Evolutionary conservation across 139 green algal genomes (phyloP).

Genomic region (Chara braunii): DNA sequence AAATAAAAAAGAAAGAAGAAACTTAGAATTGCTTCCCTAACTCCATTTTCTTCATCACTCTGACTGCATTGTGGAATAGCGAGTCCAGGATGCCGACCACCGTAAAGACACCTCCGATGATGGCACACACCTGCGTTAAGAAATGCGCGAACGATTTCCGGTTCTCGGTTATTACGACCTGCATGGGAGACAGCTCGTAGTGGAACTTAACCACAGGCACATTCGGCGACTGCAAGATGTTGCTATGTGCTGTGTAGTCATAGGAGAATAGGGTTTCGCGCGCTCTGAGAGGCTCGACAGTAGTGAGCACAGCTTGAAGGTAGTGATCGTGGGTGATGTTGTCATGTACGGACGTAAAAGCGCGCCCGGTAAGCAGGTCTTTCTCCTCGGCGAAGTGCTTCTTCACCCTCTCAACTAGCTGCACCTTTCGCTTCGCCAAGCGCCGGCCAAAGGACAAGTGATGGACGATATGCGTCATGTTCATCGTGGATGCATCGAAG

Average conservation of each 20-base stretch:
- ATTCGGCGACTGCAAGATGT: conserved; percentile 23
- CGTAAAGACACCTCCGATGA: conserved; percentile 51
- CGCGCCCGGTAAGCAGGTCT: background rate
- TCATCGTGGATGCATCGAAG: conserved; percentile 40
- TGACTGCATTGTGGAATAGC: conserved; percentile 27
- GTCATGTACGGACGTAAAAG: conserved; percentile 32
- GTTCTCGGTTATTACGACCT: conserved; percentile 44
- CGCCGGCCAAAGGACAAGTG: conserved; percentile 44
- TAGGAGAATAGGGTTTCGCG: conserved; percentile 19
- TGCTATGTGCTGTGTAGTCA: conserved; percentile 45
- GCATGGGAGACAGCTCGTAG: conserved; percentile 43
- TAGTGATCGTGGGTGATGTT: conserved; percentile 48
- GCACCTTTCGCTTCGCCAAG: conserved; percentile 1
- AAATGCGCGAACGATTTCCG: conserved; percentile 44
- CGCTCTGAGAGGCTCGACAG: conserved; percentile 25
- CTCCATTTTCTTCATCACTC: conserved; percentile 45
- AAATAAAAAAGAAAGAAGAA: conserved; percentile 1
- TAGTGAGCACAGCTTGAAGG: conserved; percentile 46
- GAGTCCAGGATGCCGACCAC: conserved; percentile 46
- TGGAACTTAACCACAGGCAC: conserved; percentile 45
- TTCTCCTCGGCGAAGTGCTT: background rate
- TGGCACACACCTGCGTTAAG: conserved; percentile 49
- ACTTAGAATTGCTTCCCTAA: conserved; percentile 42
- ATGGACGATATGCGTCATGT: conserved; percentile 48
- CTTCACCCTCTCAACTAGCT: conserved; percentile 5